These are phyloP conservation scores for Inga oerstediana DNA, from an alignment of 306 rosid genomes.

Conservation along the genomic window DNA sequence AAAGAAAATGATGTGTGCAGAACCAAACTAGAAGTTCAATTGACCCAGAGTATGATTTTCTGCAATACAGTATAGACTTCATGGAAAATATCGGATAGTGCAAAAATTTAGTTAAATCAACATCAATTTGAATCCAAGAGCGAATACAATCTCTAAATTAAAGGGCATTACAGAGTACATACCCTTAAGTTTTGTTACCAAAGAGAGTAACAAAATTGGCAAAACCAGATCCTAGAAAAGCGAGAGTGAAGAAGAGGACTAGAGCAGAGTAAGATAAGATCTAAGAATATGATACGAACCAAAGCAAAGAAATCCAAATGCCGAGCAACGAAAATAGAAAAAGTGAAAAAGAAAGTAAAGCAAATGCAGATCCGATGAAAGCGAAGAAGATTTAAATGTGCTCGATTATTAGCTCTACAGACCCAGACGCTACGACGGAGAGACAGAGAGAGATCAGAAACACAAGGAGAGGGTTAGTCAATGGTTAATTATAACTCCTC, in stretches of 20 bases:
- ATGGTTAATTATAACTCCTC: neutral
- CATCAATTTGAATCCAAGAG: neutral
- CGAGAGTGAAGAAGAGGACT: neutral
- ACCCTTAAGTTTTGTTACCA: neutral
- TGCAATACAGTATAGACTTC: neutral
- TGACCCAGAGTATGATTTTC: neutral
- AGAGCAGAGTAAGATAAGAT: conserved; percentile 33
- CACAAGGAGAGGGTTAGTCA: neutral
- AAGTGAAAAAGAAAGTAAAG: neutral
- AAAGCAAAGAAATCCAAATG: conserved; percentile 33
- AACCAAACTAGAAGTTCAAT: neutral
- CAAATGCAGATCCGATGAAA: conserved; percentile 13
- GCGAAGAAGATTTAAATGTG: neutral
- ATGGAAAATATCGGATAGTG: neutral
- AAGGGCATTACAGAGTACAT: neutral
- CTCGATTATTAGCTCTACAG: neutral
- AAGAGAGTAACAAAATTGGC: conserved; percentile 11
- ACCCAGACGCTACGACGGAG: neutral
- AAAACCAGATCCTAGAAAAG: conserved; percentile 53
- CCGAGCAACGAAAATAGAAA: conserved; percentile 12
- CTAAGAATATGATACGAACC: conserved; percentile 24
- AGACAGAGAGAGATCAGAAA: conserved; percentile 30
- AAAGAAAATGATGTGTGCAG: neutral
- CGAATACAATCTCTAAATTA: neutral
- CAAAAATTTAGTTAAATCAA: conserved; percentile 19